phyloP scores from a whole-genome alignment of 2,329 filamentous ascomycete species.

The Beauveria sp. region DNA sequence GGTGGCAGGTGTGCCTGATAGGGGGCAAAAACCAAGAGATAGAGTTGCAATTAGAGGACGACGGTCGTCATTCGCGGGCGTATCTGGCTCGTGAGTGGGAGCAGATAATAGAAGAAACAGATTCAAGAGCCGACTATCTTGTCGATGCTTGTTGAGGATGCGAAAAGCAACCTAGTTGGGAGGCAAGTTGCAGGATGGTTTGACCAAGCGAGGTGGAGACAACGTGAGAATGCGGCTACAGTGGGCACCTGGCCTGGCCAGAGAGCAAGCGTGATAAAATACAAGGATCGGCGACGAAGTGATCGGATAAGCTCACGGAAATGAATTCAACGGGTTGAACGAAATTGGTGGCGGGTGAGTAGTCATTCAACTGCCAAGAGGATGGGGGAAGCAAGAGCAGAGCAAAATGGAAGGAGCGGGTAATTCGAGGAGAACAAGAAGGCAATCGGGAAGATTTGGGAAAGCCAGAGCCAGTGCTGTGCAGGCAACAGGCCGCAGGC shows the following conservation, averaged over 20 bases:
- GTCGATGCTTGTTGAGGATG: not conserved
- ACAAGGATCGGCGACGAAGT: not conserved
- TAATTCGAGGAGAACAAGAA: not conserved
- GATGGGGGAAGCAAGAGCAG: not conserved
- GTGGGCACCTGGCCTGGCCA: not conserved
- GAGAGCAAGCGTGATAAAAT: not conserved
- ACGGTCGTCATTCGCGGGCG: not conserved
- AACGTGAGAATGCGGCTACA: not conserved
- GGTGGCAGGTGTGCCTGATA: not conserved
- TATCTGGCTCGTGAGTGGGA: not conserved
- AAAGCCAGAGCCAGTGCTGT: not conserved
- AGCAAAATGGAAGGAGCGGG: not conserved
- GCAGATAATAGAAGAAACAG: not conserved
- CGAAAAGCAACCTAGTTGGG: not conserved
- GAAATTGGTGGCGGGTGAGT: not conserved
- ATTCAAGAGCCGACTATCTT: not conserved
- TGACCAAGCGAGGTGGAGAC: constrained; percentile 10
- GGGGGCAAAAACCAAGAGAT: not conserved
- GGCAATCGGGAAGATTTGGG: not conserved
- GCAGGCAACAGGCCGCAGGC: not conserved
- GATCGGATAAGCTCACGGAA: not conserved
- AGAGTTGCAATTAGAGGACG: not conserved
- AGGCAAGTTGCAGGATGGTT: constrained; percentile 5
- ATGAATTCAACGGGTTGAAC: not conserved
- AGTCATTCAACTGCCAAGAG: not conserved